A percentile compares a stretch with the other conserved stretches of the same genome.
These are phyloP conservation scores for Polygonum maritimum DNA, from an alignment of 148 eudicot genomes.

Conservation along the genomic window DNA sequence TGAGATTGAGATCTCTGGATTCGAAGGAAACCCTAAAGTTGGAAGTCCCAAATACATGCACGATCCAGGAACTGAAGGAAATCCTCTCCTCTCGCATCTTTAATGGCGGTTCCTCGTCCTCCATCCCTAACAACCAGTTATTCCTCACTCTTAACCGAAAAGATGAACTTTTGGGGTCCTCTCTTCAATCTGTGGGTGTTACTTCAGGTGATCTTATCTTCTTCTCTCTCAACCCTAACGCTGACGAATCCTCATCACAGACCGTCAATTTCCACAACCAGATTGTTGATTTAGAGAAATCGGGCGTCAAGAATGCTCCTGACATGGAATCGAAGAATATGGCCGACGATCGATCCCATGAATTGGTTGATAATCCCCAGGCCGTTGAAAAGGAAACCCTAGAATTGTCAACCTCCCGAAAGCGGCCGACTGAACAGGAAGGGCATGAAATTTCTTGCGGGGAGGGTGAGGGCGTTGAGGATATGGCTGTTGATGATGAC, in stretches of 20 bases:
- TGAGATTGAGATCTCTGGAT: conserved; percentile 50
- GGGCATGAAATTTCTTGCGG: conserved; percentile 14
- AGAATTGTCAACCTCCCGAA: conserved; percentile 1
- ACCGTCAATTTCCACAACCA: background rate
- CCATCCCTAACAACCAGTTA: conserved; percentile 14
- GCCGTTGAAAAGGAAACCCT: conserved; percentile 6
- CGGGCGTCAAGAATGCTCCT: background rate
- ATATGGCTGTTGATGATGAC: conserved; percentile 52
- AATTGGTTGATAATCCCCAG: conserved; percentile 11
- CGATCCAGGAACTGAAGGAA: conserved; percentile 41
- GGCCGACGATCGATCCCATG: background rate
- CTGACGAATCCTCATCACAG: background rate
- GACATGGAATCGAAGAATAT: conserved; percentile 16
- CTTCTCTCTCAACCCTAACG: conserved; percentile 28
- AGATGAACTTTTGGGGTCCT: conserved; percentile 43
- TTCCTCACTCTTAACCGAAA: conserved; percentile 66
- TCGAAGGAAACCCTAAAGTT: conserved; percentile 54
- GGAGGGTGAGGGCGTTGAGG: conserved; percentile 20
- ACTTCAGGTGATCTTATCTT: conserved; percentile 73
- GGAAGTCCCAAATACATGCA: conserved; percentile 37
- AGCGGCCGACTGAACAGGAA: background rate
- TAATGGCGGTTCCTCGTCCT: conserved; percentile 28
- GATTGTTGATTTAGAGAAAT: background rate
- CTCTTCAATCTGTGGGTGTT: conserved; percentile 60
- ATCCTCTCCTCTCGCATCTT: conserved; percentile 25